Percentiles rank a stretch among this genome's conserved stretches.
Conservation (phyloP, 495 filamentous ascomycete genomes). For the Staphylotrichum longicolle region DNA sequence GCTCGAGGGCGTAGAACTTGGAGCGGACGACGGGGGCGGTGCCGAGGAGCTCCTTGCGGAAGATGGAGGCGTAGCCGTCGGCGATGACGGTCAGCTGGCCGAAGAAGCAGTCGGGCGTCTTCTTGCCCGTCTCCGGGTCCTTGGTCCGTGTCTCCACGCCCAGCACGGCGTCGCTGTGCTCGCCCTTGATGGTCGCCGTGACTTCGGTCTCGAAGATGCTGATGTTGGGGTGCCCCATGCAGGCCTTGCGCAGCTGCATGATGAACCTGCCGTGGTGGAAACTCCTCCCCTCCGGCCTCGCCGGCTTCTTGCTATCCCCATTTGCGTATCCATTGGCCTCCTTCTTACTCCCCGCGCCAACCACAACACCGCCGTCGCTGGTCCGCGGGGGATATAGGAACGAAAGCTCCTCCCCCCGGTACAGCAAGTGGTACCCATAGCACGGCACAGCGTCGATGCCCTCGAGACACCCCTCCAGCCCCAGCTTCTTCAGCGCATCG, state of each 20-base stretch:
- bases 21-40: conserved; percentile 66
- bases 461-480: conserved; percentile 78
- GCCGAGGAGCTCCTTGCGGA: conserved; percentile 77
- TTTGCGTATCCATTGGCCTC: conserved; percentile 21
- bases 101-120: conserved; percentile 71
- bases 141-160: conserved; percentile 70
- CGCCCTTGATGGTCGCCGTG: conserved; percentile 57
- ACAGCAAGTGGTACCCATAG: conserved; percentile 84
- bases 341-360: not conserved
- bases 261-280: conserved; percentile 90
- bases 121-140: conserved; percentile 51
- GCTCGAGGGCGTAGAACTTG: conserved; percentile 89
- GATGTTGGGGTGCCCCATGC: conserved; percentile 64
- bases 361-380: conserved; percentile 27
- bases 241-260: conserved; percentile 67
- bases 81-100: conserved; percentile 82
- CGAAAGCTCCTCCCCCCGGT: conserved; percentile 70
- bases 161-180: conserved; percentile 61
- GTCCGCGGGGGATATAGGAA: conserved; percentile 68
- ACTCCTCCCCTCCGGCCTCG: conserved; percentile 59
- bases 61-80: conserved; percentile 91
- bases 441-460: conserved; percentile 81
- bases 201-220: conserved; percentile 72
- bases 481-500: conserved; percentile 73
- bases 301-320: conserved; percentile 18